Base-by-base conservation (phyloP, 768 basidiomycete species). In the Dacryopinax primogenitus region DNA sequence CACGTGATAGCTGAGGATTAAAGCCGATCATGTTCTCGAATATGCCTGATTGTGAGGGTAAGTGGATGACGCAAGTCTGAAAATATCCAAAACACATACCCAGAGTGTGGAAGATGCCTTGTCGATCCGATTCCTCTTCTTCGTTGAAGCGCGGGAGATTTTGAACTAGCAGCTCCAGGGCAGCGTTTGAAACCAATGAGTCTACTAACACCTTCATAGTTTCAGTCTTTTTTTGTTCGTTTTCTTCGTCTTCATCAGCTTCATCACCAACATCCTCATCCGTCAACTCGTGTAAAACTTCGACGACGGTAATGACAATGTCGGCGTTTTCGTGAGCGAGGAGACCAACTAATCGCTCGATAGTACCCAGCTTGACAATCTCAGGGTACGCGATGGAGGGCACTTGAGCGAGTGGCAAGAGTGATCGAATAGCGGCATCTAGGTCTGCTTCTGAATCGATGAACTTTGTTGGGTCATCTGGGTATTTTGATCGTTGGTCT, bases 391-490 rank as follows among this genome's bases (percentile, higher is more conserved):
- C 88, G 23, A 90, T 73, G 6, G 80, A 78, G 0, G 94, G 89
- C 2, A 82, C 82, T 72, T 96, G 92, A 0, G 95, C 88, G 23
- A 99, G 79, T 3, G 93, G 87, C n/a, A 96, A 79, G 51, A 99
- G 76, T 0, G 84, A 81, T 74, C 95, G 94, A 64, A 98, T 83
- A 7, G 92, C 84, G 64, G 80, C 78, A 72, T 98, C 93, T 4
- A 99, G 83, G 72, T 96, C 92, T 28, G 92, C 90, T 79, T 99
- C 96, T 0, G 96, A 98, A 74, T 98, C 96, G 70, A 99, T 97
- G 80, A 98, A 99, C 94, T 88, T 96, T 45, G 92, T 82, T 1
- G 94, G 94, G 69, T 97, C 91, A 66, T 90, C 82, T 0, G 91
- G 88, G 73, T 90, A 90, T 74, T 96, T 96, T n/a, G 92, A 94